Conservation (phyloP, 116 monocot genomes). For the Trichopus zeylanicus region DNA sequence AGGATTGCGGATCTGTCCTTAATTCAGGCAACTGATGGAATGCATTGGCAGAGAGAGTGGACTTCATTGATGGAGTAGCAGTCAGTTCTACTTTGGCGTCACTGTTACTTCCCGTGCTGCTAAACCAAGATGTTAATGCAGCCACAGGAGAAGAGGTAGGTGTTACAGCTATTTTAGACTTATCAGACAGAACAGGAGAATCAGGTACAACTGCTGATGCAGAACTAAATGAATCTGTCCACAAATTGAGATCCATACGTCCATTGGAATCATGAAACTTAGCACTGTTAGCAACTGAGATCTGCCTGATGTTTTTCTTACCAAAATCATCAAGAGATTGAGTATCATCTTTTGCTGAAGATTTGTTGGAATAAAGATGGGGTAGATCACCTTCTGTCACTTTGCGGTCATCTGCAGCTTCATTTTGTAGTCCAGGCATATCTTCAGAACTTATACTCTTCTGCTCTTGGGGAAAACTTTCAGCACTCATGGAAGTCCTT, state of each 20-base stretch:
- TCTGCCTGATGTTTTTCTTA: constrained; percentile 17
- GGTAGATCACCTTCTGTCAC: constrained; percentile 16
- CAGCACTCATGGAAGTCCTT: constrained; percentile 55
- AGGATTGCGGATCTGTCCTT: constrained; percentile 28
- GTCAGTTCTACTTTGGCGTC: constrained; percentile 40
- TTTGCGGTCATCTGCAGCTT: constrained; percentile 18
- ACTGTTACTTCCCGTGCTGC: constrained; percentile 37
- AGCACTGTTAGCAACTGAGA: constrained; percentile 15
- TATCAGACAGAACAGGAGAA: constrained; percentile 84
- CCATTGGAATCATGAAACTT: constrained; percentile 30
- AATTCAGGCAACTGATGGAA: constrained; percentile 50
- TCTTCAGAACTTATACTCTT: constrained; percentile 73
- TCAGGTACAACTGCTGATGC: constrained; percentile 30
- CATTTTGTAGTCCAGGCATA: constrained; percentile 16
- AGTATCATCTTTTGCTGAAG: constrained; percentile 21
- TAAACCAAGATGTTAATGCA: constrained; percentile 78
- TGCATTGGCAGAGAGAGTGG: constrained; percentile 57
- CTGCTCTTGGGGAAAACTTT: constrained; percentile 66
- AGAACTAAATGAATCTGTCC: constrained; percentile 36
- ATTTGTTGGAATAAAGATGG: constrained; percentile 9
- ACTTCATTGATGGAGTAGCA: constrained; percentile 50
- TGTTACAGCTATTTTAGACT: constrained; percentile 43
- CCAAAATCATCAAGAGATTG: constrained; percentile 20
- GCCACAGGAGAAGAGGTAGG: constrained; percentile 62
- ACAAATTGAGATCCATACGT: constrained; percentile 17